A percentile compares a stretch with the other conserved stretches of the same genome.
Evolutionary conservation across 1,284 basidiomycete species (phyloP).

Genomic region (Marasmius oreades): DNA sequence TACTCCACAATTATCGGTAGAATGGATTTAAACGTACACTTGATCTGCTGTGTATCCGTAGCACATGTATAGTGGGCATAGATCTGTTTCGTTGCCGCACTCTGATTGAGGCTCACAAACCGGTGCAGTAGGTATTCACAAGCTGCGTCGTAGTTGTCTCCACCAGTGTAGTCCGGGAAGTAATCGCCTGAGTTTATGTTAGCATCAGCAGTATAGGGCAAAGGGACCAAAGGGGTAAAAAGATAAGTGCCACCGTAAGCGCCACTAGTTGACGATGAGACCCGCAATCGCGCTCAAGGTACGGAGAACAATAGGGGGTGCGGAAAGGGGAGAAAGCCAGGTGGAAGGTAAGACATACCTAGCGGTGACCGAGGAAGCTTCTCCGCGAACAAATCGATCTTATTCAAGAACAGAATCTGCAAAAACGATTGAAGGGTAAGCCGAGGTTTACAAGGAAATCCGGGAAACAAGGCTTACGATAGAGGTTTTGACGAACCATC

Average conservation of each 20-base stretch:
- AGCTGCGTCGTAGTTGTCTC: constrained; percentile 82
- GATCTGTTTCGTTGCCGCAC: constrained; percentile 82
- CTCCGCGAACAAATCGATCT: constrained; percentile 95
- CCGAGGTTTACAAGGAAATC: constrained; percentile 4
- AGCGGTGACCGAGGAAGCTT: constrained; percentile 89
- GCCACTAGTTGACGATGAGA: background rate
- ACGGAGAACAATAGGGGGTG: background rate
- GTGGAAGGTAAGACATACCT: constrained; percentile 40
- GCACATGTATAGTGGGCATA: constrained; percentile 90
- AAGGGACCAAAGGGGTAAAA: background rate
- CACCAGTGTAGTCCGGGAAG: constrained; percentile 84
- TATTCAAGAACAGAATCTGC: constrained; percentile 88
- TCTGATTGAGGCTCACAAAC: constrained; percentile 86
- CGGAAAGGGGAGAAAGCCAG: background rate
- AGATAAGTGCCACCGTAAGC: background rate
- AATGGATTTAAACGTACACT: constrained; percentile 51
- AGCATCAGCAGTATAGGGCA: background rate
- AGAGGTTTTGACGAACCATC: constrained; percentile 90
- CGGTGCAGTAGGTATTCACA: constrained; percentile 85
- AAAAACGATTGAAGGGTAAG: constrained; percentile 1
- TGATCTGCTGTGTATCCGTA: constrained; percentile 87
- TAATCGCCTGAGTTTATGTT: constrained; percentile 59
- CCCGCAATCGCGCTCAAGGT: background rate
- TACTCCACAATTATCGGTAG: background rate
- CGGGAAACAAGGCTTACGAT: constrained; percentile 49